Evolutionary conservation across 1,284 basidiomycete genomes (phyloP).

Genomic region (Microbotryum violaceum): DNA sequence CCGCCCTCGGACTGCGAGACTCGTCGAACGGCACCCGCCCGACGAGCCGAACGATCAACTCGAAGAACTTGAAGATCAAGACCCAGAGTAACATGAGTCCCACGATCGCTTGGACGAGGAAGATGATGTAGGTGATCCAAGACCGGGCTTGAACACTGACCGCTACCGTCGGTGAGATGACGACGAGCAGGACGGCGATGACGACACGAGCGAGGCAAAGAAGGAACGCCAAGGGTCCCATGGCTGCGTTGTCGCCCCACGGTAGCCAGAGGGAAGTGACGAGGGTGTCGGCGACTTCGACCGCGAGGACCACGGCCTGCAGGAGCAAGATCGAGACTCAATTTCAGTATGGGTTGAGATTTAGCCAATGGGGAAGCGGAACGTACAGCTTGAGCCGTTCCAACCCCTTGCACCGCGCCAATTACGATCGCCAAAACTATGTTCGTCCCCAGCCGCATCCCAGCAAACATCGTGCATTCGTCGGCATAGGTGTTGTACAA

Average conservation of each 20-base stretch:
- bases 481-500: conserved; percentile 92
- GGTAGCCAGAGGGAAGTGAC: conserved; percentile 49
- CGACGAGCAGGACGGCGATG: conserved; percentile 77
- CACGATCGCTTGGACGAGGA: conserved; percentile 76
- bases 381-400: conserved; percentile 69
- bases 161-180: conserved; percentile 73
- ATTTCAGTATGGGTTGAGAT: too few species aligned
- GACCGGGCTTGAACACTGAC: conserved; percentile 66
- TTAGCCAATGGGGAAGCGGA: too few species aligned
- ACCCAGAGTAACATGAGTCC: conserved; percentile 73
- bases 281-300: conserved; percentile 72
- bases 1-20: conserved; percentile 67
- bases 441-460: conserved; percentile 70
- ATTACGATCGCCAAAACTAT: conserved; percentile 71
- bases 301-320: conserved; percentile 64
- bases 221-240: conserved; percentile 87
- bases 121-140: conserved; percentile 88
- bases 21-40: conserved; percentile 77
- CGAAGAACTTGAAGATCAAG: conserved; percentile 67
- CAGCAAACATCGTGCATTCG: conserved; percentile 80
- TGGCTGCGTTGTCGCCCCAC: conserved; percentile 91
- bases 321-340: too few species aligned
- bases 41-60: conserved; percentile 70
- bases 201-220: conserved; percentile 84
- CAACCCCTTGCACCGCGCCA: conserved; percentile 79